These are phyloP conservation scores for Pleurotus eryngii DNA, from an alignment of 768 basidiomycete species.

Conservation along the genomic window DNA sequence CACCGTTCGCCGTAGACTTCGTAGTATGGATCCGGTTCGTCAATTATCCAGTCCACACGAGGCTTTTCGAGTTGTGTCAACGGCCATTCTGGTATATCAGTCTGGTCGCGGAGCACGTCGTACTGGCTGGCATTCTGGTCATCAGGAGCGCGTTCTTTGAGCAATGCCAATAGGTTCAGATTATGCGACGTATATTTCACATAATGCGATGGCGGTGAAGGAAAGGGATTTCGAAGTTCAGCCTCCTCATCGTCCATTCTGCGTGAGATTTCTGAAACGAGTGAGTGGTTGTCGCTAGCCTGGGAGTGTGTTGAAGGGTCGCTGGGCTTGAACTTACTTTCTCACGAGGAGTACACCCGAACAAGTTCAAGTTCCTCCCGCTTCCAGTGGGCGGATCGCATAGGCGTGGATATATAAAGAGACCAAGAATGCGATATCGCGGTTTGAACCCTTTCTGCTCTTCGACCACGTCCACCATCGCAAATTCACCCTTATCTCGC, in stretches of 20 bases:
- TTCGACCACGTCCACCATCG: background rate
- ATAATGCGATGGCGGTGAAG: slow-evolving; percentile 85
- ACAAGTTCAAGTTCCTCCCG: slow-evolving; percentile 1
- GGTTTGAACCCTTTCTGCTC: background rate
- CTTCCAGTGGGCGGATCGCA: background rate
- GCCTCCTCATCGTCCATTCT: slow-evolving; percentile 70
- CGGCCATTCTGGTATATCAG: slow-evolving; percentile 76
- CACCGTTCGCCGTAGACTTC: slow-evolving; percentile 85
- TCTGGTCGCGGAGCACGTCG: slow-evolving; percentile 64
- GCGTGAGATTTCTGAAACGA: slow-evolving; percentile 2
- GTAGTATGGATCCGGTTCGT: slow-evolving; percentile 72
- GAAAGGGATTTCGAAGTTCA: slow-evolving; percentile 84
- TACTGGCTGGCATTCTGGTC: slow-evolving; percentile 52
- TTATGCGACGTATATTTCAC: slow-evolving; percentile 74
- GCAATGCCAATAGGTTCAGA: slow-evolving; percentile 59
- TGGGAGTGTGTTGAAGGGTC: background rate
- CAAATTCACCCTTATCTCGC: background rate
- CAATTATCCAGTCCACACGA: slow-evolving; percentile 86
- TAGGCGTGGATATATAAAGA: background rate
- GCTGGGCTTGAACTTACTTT: background rate
- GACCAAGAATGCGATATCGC: background rate
- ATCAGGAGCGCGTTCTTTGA: slow-evolving; percentile 43
- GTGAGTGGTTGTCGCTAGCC: slow-evolving; percentile 2
- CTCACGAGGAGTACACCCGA: background rate
- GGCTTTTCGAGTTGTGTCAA: slow-evolving; percentile 79